Evolutionary conservation across 2,329 filamentous ascomycete genomes (phyloP), one percentile per base, ranked within the genome.

Genomic region (Botryotinia calthae): DNA sequence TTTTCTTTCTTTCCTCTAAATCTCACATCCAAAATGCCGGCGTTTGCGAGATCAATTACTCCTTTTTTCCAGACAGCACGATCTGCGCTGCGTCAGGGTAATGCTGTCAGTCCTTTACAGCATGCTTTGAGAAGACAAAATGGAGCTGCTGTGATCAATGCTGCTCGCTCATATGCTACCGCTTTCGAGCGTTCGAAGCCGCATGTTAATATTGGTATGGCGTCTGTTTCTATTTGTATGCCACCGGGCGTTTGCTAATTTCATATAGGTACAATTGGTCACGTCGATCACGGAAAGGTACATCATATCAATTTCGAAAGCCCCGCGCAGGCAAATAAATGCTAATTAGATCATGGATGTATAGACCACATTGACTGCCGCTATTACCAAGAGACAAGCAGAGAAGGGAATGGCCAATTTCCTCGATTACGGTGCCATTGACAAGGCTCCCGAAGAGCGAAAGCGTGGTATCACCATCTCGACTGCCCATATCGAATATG

Each of bases 391-490:
- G 88, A 90, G 95, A 83, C 96, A 98, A 85, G 90, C 96, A 79
- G 93, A 95, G 82, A 98, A 98, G 87, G 95, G 96, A 76, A 87
- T 93, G 80, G 96, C 96, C 82, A 94, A 86, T 86, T 99, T 96
- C 87, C 91, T 98, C 82, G 96, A 98, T 72, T 99, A 99, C 88
- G 94, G 93, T 82, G 87, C 96, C 81, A 99, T 99, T 83, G 96
- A 99, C 87, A 99, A 98, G 87, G 96, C 96, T 72, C 96, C 96
- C 77, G 96, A 99, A 86, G 96, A 99, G 89, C 93, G 96, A 82
- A 98, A 98, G 89, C 95, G 96, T 89, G 96, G 96, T 91, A 99
- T 99, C 86, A 99, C 96, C 83, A 99, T 99, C 83, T 95, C 96
- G 74, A 97, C 96, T 72, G 94, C 96, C 78, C 96, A 99, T 86